These are phyloP conservation scores for Pythium pyrilobum DNA, from an alignment of 352 stramenopile species.

Conservation along the genomic window DNA sequence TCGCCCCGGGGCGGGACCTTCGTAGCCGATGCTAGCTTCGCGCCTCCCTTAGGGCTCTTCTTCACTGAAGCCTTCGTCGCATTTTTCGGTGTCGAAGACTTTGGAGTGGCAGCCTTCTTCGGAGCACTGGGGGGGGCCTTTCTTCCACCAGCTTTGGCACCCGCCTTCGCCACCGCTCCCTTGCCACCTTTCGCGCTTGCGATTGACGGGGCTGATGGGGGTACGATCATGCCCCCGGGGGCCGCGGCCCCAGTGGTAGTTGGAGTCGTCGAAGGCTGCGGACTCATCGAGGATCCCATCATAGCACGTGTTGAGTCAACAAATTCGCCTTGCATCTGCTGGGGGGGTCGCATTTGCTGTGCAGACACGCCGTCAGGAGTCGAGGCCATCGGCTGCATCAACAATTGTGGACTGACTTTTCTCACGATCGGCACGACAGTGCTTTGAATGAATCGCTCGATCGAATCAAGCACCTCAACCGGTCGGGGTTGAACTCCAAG, in stretches of 20 bases:
- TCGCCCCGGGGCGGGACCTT: not conserved
- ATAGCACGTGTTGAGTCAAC: conserved; percentile 3
- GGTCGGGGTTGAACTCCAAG: conserved; percentile 47
- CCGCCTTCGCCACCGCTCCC: conserved; percentile 4
- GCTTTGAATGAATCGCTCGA: conserved; percentile 77
- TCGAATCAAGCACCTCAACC: conserved; percentile 65
- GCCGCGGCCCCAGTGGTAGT: not conserved
- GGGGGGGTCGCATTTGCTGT: not conserved
- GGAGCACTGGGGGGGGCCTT: conserved; percentile 15
- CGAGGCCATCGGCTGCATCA: not conserved
- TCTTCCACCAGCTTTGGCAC: conserved; percentile 6
- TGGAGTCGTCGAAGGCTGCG: not conserved
- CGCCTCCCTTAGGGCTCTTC: conserved; percentile 3
- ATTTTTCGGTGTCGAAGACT: conserved; percentile 8
- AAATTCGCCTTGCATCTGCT: not conserved
- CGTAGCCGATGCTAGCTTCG: conserved; percentile 6
- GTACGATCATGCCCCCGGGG: too few species aligned
- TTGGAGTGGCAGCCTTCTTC: conserved; percentile 16
- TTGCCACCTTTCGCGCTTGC: conserved; percentile 2
- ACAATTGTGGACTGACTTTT: conserved; percentile 36
- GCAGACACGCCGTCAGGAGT: not conserved
- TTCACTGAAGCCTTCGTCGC: conserved; percentile 14
- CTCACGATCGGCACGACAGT: conserved; percentile 74
- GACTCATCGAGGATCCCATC: not conserved
- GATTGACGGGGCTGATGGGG: not conserved